These are phyloP conservation scores for Eucalyptus curtisii DNA, from an alignment of 345 rosid genomes.

Conservation along the genomic window DNA sequence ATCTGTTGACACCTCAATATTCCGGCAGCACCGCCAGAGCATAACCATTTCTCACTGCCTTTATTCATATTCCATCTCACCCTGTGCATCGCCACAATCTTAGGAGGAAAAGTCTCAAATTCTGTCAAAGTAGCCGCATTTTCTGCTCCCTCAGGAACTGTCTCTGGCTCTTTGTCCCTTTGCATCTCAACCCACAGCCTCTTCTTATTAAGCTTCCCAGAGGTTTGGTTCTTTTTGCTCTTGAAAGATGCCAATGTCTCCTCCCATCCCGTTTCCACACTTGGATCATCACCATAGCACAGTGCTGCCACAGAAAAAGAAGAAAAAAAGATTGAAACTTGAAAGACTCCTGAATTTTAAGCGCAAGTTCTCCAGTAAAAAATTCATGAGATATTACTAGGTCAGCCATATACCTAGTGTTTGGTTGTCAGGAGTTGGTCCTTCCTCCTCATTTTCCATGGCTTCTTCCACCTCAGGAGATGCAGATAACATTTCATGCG, in stretches of 20 bases:
- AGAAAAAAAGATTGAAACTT: background rate
- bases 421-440: constrained; percentile 3
- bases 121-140: background rate
- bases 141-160: background rate
- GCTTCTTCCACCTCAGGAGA: background rate
- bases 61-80: constrained; percentile 85
- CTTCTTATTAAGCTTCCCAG: constrained; percentile 2
- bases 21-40: constrained; percentile 86
- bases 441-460: background rate
- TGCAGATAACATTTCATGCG: constrained; percentile 1
- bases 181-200: background rate
- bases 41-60: constrained; percentile 84
- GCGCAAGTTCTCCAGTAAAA: background rate
- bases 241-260: constrained; percentile 11
- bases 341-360: background rate
- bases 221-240: constrained; percentile 12
- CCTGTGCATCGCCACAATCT: constrained; percentile 53
- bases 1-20: constrained; percentile 74
- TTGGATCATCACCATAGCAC: constrained; percentile 26
- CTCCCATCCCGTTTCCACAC: constrained; percentile 23
- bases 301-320: constrained; percentile 19
- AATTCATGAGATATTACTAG: background rate
- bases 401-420: constrained; percentile 10
- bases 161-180: background rate
- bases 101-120: constrained; percentile 33